These are phyloP conservation scores for Fraxinus sp. DNA, from an alignment of 305 asterid genomes.

Conservation along the genomic window DNA sequence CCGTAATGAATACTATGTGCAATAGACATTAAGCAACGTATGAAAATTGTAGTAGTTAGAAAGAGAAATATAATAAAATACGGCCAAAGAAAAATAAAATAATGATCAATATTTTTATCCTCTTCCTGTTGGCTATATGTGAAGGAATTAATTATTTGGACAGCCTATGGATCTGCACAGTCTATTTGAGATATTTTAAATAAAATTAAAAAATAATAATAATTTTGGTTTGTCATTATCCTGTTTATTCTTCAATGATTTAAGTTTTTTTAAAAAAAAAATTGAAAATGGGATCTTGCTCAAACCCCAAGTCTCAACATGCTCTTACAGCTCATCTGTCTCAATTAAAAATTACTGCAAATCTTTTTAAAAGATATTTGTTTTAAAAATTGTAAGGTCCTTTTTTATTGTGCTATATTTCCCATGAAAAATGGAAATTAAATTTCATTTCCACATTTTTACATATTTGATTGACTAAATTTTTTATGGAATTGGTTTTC, in stretches of 20 bases:
- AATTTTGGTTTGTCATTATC: slow-evolving; percentile 51
- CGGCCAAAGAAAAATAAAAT: neutral
- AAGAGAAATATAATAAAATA: neutral
- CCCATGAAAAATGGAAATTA: no score
- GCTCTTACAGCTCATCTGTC: slow-evolving; percentile 62
- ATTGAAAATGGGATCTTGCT: slow-evolving; percentile 47
- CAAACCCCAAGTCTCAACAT: slow-evolving; percentile 45
- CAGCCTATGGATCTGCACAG: slow-evolving; percentile 2
- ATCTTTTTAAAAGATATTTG: neutral
- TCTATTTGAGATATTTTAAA: slow-evolving; percentile 19
- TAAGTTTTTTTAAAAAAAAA: slow-evolving; percentile 19
- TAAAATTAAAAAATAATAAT: neutral
- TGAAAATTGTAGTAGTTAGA: neutral
- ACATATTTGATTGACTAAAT: no score
- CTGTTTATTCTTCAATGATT: slow-evolving; percentile 55
- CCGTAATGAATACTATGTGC: neutral
- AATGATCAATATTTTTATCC: neutral
- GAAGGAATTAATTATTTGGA: neutral
- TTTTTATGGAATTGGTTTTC: no score
- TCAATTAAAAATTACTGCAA: slow-evolving; percentile 13
- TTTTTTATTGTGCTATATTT: no score
- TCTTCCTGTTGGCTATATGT: neutral
- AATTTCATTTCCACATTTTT: no score
- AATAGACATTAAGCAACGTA: neutral
- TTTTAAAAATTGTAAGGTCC: neutral